A percentile compares a stretch with the other conserved stretches of the same genome.
These are phyloP conservation scores for Penicillium thymicola DNA, from an alignment of 2,329 filamentous ascomycete species.

Conservation along the genomic window DNA sequence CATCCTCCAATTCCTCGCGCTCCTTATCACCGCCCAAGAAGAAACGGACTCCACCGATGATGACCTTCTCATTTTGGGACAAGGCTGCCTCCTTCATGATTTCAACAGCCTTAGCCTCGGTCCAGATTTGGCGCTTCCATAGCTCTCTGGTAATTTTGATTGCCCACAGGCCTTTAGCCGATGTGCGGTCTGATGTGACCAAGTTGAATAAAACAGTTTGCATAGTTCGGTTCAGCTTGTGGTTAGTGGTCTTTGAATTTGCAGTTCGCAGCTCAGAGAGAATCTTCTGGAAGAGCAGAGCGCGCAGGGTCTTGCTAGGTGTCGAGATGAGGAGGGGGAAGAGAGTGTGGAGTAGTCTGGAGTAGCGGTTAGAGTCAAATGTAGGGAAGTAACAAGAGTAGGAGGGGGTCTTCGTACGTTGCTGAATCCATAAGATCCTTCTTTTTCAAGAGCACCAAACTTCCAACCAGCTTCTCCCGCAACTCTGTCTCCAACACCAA, in stretches of 20 bases:
- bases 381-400: neutral
- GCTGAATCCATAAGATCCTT: conserved; percentile 90
- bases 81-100: conserved; percentile 94
- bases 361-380: neutral
- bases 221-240: conserved; percentile 86
- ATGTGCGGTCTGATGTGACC: conserved; percentile 78
- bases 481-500: conserved; percentile 76
- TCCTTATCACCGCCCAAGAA: conserved; percentile 96
- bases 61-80: conserved; percentile 88
- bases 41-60: conserved; percentile 82
- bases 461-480: conserved; percentile 90
- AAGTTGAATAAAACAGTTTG: conserved; percentile 93
- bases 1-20: conserved; percentile 86
- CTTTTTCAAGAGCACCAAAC: conserved; percentile 78
- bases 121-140: conserved; percentile 97
- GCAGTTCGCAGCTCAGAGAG: conserved; percentile 83
- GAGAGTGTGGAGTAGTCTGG: conserved; percentile 74
- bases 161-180: conserved; percentile 87
- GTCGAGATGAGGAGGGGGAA: conserved; percentile 93
- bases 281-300: conserved; percentile 84
- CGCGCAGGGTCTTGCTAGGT: conserved; percentile 81
- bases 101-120: conserved; percentile 89
- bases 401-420: conserved; percentile 42
- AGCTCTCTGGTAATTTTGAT: conserved; percentile 92
- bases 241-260: conserved; percentile 84